These are phyloP conservation scores for Anisodus tanguticus DNA, from an alignment of 257 asterid species.

Conservation along the genomic window DNA sequence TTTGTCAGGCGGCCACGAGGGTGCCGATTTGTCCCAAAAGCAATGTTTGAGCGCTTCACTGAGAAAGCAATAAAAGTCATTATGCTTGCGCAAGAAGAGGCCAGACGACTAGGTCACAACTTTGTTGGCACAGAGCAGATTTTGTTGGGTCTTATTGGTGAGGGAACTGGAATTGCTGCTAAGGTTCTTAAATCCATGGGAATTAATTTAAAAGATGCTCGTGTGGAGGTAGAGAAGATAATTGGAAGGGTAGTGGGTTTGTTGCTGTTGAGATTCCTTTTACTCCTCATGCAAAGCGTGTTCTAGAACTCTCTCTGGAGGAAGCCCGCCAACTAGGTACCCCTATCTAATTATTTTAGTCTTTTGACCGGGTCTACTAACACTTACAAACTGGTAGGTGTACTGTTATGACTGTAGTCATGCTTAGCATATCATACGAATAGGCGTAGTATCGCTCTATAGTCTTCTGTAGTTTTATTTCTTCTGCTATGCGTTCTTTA, in stretches of 20 bases:
- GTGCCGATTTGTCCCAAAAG: constrained; percentile 61
- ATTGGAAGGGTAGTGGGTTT: constrained; percentile 98
- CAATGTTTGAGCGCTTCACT: constrained; percentile 98
- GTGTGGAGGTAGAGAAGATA: constrained; percentile 96
- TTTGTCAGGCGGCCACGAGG: constrained; percentile 49
- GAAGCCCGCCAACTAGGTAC: constrained; percentile 99
- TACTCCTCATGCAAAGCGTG: constrained; percentile 98
- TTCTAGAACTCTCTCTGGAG: constrained; percentile 88
- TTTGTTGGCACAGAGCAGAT: constrained; percentile 97
- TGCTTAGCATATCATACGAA: no score
- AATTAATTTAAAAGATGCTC: constrained; percentile 92
- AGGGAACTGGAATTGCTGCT: constrained; percentile 99
- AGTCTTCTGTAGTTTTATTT: no score
- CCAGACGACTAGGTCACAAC: constrained; percentile 94
- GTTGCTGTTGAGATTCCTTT: constrained; percentile 97
- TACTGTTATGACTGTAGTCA: no score
- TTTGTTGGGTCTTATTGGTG: constrained; percentile 90
- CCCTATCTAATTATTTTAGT: constrained; percentile 18
- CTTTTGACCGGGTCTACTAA: neutral
- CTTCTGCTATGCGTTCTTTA: no score
- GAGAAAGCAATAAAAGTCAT: constrained; percentile 96
- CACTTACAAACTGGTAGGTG: no score
- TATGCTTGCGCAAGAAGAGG: constrained; percentile 99
- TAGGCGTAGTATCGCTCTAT: no score
- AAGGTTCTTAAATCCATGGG: constrained; percentile 98